Conservation (phyloP, 441 rosid species). For the Gossypium lobatum region DNA sequence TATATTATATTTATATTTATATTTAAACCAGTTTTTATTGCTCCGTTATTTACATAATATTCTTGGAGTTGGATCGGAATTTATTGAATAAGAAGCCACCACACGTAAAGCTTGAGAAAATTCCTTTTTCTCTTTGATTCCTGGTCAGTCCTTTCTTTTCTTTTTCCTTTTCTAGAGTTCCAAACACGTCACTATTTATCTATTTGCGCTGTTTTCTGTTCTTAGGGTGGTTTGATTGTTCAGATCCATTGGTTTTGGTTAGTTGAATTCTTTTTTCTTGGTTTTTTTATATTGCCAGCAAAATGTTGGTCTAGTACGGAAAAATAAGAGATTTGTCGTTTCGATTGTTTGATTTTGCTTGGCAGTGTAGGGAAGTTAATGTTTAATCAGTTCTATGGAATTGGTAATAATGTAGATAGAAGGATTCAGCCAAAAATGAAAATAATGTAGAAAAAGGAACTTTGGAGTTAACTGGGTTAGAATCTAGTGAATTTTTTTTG, state of each 20-base stretch:
- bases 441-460: neutral
- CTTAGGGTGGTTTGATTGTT: constrained; percentile 18
- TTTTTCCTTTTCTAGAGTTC: constrained; percentile 1
- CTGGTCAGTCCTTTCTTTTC: neutral
- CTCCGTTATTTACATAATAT: neutral
- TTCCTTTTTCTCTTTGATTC: neutral
- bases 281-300: neutral
- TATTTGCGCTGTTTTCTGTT: constrained; percentile 5
- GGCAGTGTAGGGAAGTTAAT: neutral
- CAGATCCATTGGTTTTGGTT: constrained; percentile 35
- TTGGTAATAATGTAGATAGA: neutral
- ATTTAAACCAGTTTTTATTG: neutral
- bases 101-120: neutral
- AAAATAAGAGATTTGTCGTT: neutral
- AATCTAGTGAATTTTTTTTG: neutral
- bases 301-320: neutral
- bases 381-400: neutral
- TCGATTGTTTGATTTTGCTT: neutral
- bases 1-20: neutral
- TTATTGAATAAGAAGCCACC: neutral
- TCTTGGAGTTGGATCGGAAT: constrained; percentile 12
- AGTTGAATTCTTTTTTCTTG: constrained; percentile 9
- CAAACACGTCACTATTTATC: neutral
- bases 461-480: constrained; percentile 6
- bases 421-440: too few species aligned